Conservation (phyloP, 306 rosid genomes). For the Vigna hirtella region DNA sequence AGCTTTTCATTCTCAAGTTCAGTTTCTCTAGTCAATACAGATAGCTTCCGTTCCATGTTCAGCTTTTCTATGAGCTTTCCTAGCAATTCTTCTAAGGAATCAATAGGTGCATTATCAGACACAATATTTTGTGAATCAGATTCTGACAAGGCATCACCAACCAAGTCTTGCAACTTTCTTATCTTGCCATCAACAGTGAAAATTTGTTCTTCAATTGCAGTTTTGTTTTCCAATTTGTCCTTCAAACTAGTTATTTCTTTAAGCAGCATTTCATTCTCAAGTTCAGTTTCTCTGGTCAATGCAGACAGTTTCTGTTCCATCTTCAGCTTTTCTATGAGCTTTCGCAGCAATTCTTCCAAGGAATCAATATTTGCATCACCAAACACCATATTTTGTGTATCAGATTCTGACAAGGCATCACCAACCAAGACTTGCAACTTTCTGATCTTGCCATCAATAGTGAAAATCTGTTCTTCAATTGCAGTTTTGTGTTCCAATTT, state of each 20-base stretch:
- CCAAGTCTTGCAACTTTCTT: constrained; percentile 64
- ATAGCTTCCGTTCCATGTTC: constrained; percentile 42
- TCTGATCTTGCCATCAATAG: constrained; percentile 60
- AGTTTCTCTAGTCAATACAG: constrained; percentile 52
- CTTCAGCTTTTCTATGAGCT: constrained; percentile 52
- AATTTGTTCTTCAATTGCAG: constrained; percentile 55
- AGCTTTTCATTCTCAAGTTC: constrained; percentile 70
- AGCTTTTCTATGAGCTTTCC: constrained; percentile 59
- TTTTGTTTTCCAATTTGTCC: constrained; percentile 60
- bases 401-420: constrained; percentile 66
- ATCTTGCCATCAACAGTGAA: constrained; percentile 59
- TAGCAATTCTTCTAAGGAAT: constrained; percentile 70
- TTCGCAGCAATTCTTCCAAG: constrained; percentile 70
- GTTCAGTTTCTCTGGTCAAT: constrained; percentile 59
- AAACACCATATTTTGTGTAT: constrained; percentile 55
- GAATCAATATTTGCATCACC: constrained; percentile 63
- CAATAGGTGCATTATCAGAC: constrained; percentile 64
- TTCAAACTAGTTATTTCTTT: constrained; percentile 61
- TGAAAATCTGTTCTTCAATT: constrained; percentile 53
- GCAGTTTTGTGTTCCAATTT: constrained; percentile 55
- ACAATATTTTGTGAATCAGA: constrained; percentile 51
- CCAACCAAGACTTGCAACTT: constrained; percentile 64
- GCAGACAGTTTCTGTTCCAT: constrained; percentile 46
- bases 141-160: constrained; percentile 65
- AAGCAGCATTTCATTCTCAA: constrained; percentile 66